Evolutionary conservation across 495 filamentous ascomycete genomes (phyloP).

Genomic region (Tuber aestivum): DNA sequence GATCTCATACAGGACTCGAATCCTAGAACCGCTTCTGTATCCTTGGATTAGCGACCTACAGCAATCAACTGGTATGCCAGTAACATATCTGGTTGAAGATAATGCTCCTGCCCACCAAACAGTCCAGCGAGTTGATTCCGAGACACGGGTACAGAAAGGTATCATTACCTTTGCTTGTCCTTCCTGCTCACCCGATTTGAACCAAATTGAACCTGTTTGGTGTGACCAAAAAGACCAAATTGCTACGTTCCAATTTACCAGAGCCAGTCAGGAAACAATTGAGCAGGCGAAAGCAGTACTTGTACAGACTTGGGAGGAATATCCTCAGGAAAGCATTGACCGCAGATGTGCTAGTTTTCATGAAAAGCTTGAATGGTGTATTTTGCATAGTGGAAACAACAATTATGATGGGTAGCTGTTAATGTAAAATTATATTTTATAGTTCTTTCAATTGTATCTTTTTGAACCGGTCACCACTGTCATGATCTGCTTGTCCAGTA

Average conservation of each 20-base stretch:
- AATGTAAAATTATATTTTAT: too few species aligned
- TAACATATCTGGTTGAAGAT: constrained; percentile 8
- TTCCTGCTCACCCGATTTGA: neutral
- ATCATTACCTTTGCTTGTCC: constrained; percentile 8
- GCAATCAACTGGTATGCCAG: neutral
- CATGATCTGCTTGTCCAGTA: too few species aligned
- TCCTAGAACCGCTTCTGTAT: neutral
- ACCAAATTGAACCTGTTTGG: constrained; percentile 8
- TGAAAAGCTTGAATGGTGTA: neutral
- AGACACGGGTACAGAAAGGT: neutral
- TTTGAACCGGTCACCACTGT: too few species aligned
- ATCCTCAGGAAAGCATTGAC: neutral
- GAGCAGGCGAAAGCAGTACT: neutral
- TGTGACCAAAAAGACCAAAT: constrained; percentile 1
- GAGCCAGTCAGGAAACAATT: neutral
- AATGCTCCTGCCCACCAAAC: constrained; percentile 1
- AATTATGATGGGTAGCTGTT: constrained; percentile 13
- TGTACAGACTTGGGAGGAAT: neutral
- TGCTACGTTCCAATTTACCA: constrained; percentile 2
- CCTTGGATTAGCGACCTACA: neutral
- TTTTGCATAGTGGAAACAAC: neutral
- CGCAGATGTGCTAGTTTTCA: neutral
- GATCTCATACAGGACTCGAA: neutral
- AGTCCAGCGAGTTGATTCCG: neutral
- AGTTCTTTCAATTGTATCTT: too few species aligned